Conservation (phyloP, 176 grass and related monocot genomes). For the Canna indica region DNA sequence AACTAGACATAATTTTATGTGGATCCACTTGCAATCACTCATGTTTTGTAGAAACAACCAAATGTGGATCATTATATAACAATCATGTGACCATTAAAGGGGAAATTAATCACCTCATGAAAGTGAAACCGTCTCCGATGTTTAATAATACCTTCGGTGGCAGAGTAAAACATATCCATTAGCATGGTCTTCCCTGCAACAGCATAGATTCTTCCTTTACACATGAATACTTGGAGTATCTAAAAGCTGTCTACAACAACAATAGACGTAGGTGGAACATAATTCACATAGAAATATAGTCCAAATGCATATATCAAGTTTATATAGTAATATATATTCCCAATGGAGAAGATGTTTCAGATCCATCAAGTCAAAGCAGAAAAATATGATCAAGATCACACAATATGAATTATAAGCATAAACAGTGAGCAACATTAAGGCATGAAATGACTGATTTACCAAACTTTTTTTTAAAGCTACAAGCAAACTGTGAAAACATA, state of each 20-base stretch:
- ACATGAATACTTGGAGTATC: neutral
- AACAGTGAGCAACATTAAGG: neutral
- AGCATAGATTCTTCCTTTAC: neutral
- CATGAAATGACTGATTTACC: neutral
- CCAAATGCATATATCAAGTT: too few relatives aligned
- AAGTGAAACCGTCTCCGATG: conserved; percentile 86
- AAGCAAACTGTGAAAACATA: conserved; percentile 27
- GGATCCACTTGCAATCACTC: neutral
- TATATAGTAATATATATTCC: neutral
- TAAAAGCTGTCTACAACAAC: neutral
- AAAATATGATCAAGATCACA: neutral
- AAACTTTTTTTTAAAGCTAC: neutral
- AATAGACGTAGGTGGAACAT: too few relatives aligned
- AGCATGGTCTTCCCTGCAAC: conserved; percentile 85
- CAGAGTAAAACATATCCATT: conserved; percentile 95
- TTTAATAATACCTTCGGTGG: conserved; percentile 77
- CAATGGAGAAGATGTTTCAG: neutral
- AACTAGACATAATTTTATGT: neutral
- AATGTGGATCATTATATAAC: neutral
- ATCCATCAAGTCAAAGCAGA: conserved; percentile 9
- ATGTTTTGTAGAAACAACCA: neutral
- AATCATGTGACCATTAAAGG: neutral
- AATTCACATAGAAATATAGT: neutral
- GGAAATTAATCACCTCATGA: conserved; percentile 56
- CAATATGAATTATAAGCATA: neutral